Conservation (phyloP, 495 filamentous ascomycete genomes). For the Aspergillus steynii region DNA sequence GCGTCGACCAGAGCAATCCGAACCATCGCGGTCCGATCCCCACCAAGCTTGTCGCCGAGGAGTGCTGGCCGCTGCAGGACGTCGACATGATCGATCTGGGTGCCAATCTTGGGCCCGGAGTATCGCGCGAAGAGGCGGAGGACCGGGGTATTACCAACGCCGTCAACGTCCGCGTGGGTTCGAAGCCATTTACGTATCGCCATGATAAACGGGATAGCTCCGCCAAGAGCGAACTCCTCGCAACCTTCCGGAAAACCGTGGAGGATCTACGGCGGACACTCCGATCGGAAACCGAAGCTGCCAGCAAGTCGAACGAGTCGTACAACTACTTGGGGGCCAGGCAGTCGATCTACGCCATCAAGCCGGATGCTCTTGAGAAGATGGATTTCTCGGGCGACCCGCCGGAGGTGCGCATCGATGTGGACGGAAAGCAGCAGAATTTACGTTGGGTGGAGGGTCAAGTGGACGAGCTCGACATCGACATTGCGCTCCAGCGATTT, state of each 20-base stretch:
- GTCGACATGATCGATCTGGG: conserved; percentile 89
- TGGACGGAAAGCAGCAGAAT: conserved; percentile 94
- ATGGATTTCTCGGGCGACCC: conserved; percentile 69
- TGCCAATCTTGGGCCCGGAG: conserved; percentile 58
- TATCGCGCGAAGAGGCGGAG: conserved; percentile 52
- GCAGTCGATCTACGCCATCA: conserved; percentile 30
- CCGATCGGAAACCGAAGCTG: conserved; percentile 80
- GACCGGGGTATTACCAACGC: conserved; percentile 77
- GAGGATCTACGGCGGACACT: conserved; percentile 84
- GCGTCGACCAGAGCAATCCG: conserved; percentile 63
- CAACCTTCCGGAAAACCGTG: conserved; percentile 85
- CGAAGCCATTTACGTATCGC: conserved; percentile 90
- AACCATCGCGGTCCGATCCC: conserved; percentile 59
- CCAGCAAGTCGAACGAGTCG: conserved; percentile 72
- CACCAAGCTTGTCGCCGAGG: conserved; percentile 83
- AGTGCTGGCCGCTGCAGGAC: conserved; percentile 92
- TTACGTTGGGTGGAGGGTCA: conserved; percentile 93
- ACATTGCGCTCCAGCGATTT: conserved; percentile 88
- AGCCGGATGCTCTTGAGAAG: conserved; percentile 59
- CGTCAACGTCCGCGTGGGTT: conserved; percentile 85
- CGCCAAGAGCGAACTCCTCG: conserved; percentile 77
- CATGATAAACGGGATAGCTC: conserved; percentile 70
- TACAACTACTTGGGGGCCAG: conserved; percentile 68
- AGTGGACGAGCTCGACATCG: conserved; percentile 94
- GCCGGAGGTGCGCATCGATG: conserved; percentile 80